These are phyloP conservation scores for Hypoxylon cercidicola DNA, from an alignment of 495 filamentous ascomycete species.

Conservation along the genomic window DNA sequence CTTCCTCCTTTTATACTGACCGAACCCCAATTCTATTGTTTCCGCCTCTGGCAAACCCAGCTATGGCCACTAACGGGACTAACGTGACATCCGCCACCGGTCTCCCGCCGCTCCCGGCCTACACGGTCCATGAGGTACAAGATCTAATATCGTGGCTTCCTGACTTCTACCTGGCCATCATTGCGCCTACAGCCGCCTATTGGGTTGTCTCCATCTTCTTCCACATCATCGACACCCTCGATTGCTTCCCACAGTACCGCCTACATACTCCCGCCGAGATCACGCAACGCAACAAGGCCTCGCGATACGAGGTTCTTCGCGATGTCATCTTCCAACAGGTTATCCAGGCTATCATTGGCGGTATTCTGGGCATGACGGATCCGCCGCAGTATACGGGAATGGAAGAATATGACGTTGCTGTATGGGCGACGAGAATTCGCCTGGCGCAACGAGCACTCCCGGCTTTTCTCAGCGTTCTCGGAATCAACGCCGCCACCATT, in stretches of 20 bases:
- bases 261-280: slow-evolving; percentile 93
- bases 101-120: slow-evolving; percentile 82
- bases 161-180: slow-evolving; percentile 78
- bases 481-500: slow-evolving; percentile 65
- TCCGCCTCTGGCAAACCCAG: slow-evolving; percentile 22
- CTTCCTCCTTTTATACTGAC: slow-evolving; percentile 6
- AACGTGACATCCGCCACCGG: slow-evolving; percentile 51
- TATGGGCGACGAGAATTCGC: slow-evolving; percentile 81
- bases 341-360: slow-evolving; percentile 78
- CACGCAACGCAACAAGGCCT: slow-evolving; percentile 84
- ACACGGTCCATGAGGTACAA: slow-evolving; percentile 71
- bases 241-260: slow-evolving; percentile 86
- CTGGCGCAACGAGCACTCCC: slow-evolving; percentile 76
- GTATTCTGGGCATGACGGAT: slow-evolving; percentile 71
- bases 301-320: slow-evolving; percentile 80
- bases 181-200: slow-evolving; percentile 85
- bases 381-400: slow-evolving; percentile 70
- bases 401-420: slow-evolving; percentile 83
- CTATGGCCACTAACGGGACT: slow-evolving; percentile 47
- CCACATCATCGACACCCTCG: slow-evolving; percentile 82
- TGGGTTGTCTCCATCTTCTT: slow-evolving; percentile 89
- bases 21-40: slow-evolving; percentile 7
- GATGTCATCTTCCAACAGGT: slow-evolving; percentile 90
- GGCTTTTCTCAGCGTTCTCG: slow-evolving; percentile 61
- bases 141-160: slow-evolving; percentile 80